phyloP scores from a whole-genome alignment of 805 yeast species.

The Yamadazyma phyllophila region DNA sequence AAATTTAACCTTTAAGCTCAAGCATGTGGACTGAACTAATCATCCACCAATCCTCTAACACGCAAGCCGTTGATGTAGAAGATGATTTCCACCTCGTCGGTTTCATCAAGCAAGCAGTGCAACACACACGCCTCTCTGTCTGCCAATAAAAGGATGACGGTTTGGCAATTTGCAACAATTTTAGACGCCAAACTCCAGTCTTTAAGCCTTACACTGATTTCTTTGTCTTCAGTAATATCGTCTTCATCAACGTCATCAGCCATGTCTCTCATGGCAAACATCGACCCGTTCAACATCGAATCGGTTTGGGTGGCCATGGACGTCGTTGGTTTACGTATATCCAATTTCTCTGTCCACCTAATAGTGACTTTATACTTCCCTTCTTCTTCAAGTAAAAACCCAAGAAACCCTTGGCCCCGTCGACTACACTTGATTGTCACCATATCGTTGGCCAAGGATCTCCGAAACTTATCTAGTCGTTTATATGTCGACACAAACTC shows the following conservation, averaged over 20 bases:
- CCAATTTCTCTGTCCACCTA: constrained; percentile 57
- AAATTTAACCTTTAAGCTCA: not conserved
- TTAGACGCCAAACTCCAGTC: constrained; percentile 70
- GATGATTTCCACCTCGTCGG: constrained; percentile 61
- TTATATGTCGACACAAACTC: constrained; percentile 54
- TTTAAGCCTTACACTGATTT: constrained; percentile 50
- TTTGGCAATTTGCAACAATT: constrained; percentile 59
- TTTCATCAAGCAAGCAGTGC: constrained; percentile 65
- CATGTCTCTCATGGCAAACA: constrained; percentile 1
- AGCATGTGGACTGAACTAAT: not conserved
- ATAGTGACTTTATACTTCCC: constrained; percentile 51
- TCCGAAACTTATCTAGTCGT: constrained; percentile 65
- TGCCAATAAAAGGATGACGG: constrained; percentile 57
- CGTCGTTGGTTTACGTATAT: constrained; percentile 35
- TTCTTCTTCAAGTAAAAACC: constrained; percentile 54
- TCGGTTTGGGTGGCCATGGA: constrained; percentile 1
- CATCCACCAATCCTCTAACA: not conserved
- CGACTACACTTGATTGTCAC: constrained; percentile 50
- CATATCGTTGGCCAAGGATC: constrained; percentile 36
- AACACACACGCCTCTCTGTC: constrained; percentile 59
- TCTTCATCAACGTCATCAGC: constrained; percentile 6
- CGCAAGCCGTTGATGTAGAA: constrained; percentile 51
- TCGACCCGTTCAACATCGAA: not conserved
- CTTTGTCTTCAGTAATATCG: constrained; percentile 30
- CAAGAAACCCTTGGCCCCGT: constrained; percentile 45